phyloP scores from a whole-genome alignment of 2,329 filamentous ascomycete species.

The Eutypella sp. region DNA sequence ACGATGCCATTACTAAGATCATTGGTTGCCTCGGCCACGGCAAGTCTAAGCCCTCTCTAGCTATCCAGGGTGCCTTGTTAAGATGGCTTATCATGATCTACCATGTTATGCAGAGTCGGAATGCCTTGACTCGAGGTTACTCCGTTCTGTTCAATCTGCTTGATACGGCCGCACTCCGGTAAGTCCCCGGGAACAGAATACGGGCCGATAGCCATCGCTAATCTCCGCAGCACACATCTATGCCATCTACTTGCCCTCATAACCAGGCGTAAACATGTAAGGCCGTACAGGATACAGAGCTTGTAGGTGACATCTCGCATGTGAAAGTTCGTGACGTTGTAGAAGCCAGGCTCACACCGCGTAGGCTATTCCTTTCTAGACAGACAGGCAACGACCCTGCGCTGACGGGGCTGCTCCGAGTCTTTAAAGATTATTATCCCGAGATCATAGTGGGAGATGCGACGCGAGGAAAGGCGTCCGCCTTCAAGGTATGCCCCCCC shows the following conservation, averaged over 20 bases:
- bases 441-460: constrained; percentile 76
- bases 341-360: constrained; percentile 9
- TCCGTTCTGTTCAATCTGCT: constrained; percentile 74
- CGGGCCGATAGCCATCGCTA: constrained; percentile 14
- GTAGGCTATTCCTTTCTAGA: constrained; percentile 51
- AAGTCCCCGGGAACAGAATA: constrained; percentile 14
- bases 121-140: constrained; percentile 64
- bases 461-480: constrained; percentile 53
- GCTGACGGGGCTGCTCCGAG: constrained; percentile 66
- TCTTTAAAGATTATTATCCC: constrained; percentile 90
- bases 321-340: not conserved
- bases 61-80: constrained; percentile 65
- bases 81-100: constrained; percentile 77
- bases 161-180: constrained; percentile 73
- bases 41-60: constrained; percentile 65
- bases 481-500: constrained; percentile 47
- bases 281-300: constrained; percentile 75
- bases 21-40: constrained; percentile 74
- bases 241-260: constrained; percentile 76
- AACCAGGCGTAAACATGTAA: constrained; percentile 76
- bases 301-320: constrained; percentile 43
- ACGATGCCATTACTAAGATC: constrained; percentile 57
- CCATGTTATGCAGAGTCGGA: constrained; percentile 61
- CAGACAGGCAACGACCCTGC: constrained; percentile 68
- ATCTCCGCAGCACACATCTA: constrained; percentile 45